Evolutionary conservation across 352 stramenopile species (phyloP).

Genomic region (Pythium coloratum): DNA sequence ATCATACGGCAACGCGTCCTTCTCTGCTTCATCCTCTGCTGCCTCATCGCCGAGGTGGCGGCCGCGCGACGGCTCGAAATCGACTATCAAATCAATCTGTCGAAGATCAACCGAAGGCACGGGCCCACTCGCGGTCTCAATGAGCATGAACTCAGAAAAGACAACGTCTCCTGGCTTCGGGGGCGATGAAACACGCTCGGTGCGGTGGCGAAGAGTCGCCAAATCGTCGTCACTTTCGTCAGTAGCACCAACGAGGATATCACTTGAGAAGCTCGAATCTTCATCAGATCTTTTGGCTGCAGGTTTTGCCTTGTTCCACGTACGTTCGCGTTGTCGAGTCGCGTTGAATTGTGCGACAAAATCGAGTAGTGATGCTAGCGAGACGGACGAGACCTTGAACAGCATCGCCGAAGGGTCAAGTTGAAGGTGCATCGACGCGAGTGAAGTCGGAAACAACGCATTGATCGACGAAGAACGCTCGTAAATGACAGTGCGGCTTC

Average conservation of each 20-base stretch:
- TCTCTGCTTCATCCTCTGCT: not conserved
- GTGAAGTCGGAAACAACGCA: conserved; percentile 5
- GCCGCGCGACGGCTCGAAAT: conserved; percentile 19
- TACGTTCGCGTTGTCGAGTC: not conserved
- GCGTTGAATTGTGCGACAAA: conserved; percentile 11
- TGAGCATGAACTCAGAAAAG: conserved; percentile 58
- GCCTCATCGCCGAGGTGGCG: not conserved
- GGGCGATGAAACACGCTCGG: conserved; percentile 43
- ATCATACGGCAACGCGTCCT: conserved; percentile 9
- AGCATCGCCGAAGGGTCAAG: conserved; percentile 18
- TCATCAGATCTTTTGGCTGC: not conserved
- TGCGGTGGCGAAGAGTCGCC: conserved; percentile 49
- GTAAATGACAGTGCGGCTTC: conserved; percentile 10
- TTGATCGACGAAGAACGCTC: not conserved
- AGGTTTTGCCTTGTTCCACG: not conserved
- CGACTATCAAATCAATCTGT: conserved; percentile 12
- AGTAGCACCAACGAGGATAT: not conserved
- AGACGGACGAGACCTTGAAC: conserved; percentile 20
- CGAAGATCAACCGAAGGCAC: not conserved
- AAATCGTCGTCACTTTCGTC: conserved; percentile 42
- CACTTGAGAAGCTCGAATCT: not conserved
- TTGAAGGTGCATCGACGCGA: conserved; percentile 13
- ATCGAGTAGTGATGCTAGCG: conserved; percentile 21
- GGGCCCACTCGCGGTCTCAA: conserved; percentile 45
- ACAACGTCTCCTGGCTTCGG: conserved; percentile 63